These are phyloP conservation scores for Boletus barrowsii DNA, from an alignment of 768 basidiomycete genomes.

Conservation along the genomic window DNA sequence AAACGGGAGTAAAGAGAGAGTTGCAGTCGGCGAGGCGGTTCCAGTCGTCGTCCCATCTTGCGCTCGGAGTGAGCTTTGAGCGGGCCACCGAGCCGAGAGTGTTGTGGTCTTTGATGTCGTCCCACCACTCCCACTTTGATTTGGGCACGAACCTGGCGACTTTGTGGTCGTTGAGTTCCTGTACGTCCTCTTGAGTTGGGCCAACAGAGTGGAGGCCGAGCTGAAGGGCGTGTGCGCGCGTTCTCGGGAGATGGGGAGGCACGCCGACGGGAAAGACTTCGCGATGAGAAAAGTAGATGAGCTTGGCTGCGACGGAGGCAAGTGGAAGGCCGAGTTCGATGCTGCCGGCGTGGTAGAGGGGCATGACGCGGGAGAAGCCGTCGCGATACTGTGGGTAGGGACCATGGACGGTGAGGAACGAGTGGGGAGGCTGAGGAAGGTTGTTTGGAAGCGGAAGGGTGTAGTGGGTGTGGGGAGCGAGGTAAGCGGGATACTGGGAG, in stretches of 20 bases:
- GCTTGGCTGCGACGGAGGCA: constrained; percentile 54
- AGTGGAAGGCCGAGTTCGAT: constrained; percentile 39
- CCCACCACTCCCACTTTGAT: constrained; percentile 23
- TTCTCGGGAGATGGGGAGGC: constrained; percentile 36
- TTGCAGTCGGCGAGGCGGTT: constrained; percentile 48
- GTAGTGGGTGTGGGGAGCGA: constrained; percentile 63
- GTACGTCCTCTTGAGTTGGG: constrained; percentile 58
- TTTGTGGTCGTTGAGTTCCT: constrained; percentile 49
- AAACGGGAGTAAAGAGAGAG: constrained; percentile 31
- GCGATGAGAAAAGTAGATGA: constrained; percentile 58
- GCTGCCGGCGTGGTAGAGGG: constrained; percentile 31
- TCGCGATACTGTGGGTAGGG: constrained; percentile 46
- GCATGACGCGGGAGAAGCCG: constrained; percentile 29
- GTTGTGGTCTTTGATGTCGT: constrained; percentile 15
- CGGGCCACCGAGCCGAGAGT: constrained; percentile 23
- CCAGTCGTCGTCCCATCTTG: constrained; percentile 56
- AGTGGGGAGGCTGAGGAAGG: constrained; percentile 19
- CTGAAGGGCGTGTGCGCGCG: constrained; percentile 29
- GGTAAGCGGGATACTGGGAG: constrained; percentile 50
- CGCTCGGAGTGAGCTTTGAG: constrained; percentile 36
- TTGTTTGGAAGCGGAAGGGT: constrained; percentile 43
- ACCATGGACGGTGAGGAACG: constrained; percentile 41
- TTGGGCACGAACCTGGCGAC: constrained; percentile 30
- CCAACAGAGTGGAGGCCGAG: constrained; percentile 27
- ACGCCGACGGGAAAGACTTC: constrained; percentile 46